phyloP scores from a whole-genome alignment of 2,329 filamentous ascomycete genomes.

The Aspergillus versicolor region DNA sequence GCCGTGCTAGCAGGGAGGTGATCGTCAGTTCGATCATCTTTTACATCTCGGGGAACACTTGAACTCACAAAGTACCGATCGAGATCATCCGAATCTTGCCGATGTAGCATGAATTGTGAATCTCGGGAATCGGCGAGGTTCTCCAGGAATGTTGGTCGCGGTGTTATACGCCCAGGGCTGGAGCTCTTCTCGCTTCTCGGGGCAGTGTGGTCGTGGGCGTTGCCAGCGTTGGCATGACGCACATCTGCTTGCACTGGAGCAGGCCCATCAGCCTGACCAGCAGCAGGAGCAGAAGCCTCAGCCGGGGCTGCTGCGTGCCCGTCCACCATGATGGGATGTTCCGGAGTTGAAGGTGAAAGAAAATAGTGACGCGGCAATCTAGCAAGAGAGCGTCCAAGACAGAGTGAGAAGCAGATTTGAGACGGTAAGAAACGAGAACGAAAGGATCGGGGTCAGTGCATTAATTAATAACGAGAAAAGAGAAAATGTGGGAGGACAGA shows the following conservation, averaged over 20 bases:
- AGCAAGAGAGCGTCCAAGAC: constrained; percentile 8
- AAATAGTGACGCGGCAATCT: constrained; percentile 7
- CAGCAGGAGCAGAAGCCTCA: constrained; percentile 8
- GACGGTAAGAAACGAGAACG: background rate
- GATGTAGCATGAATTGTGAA: constrained; percentile 29
- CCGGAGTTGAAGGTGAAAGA: background rate
- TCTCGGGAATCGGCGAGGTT: constrained; percentile 33
- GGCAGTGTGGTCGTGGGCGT: background rate
- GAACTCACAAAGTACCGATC: constrained; percentile 61
- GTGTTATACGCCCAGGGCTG: constrained; percentile 23
- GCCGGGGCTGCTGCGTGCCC: constrained; percentile 10
- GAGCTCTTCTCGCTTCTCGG: constrained; percentile 25
- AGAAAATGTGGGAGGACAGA: background rate
- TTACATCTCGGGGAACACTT: background rate
- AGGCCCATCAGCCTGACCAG: constrained; percentile 15
- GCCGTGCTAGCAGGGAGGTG: constrained; percentile 23
- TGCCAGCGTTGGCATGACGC: constrained; percentile 11
- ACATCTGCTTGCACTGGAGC: constrained; percentile 21
- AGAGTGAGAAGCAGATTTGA: background rate
- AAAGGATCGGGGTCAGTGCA: constrained; percentile 7
- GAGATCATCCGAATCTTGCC: constrained; percentile 45
- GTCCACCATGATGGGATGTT: constrained; percentile 1
- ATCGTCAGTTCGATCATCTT: background rate
- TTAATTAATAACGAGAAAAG: background rate
- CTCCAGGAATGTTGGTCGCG: constrained; percentile 35